Evolutionary conservation across 345 rosid species (phyloP).

Genomic region (Lagerstroemia speciosa): DNA sequence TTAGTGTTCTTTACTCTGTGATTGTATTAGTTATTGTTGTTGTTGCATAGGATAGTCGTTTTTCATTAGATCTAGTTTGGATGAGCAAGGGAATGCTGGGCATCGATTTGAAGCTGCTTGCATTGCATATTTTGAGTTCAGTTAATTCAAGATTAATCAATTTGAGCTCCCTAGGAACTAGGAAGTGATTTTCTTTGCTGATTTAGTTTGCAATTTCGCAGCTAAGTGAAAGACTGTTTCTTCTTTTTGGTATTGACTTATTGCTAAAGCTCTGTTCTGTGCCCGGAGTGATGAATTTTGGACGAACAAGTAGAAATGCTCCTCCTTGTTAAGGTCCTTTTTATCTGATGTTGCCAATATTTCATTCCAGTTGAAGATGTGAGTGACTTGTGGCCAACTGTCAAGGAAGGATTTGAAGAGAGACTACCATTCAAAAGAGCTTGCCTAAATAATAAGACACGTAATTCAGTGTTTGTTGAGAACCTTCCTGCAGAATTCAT

Average conservation of each 20-base stretch:
- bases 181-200: background rate
- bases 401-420: conserved; percentile 63
- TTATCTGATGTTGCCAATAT: conserved; percentile 5
- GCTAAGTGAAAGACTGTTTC: background rate
- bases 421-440: conserved; percentile 63
- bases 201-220: background rate
- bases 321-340: background rate
- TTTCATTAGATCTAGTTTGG: too few relatives aligned
- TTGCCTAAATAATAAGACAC: conserved; percentile 75
- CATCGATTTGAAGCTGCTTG: too few relatives aligned
- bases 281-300: too few relatives aligned
- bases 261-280: background rate
- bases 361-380: conserved; percentile 79
- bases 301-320: background rate
- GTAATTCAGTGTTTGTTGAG: conserved; percentile 71
- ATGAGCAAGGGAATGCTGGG: too few relatives aligned
- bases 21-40: too few relatives aligned
- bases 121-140: too few relatives aligned
- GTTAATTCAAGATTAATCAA: background rate
- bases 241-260: background rate
- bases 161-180: background rate
- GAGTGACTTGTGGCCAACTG: conserved; percentile 81
- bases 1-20: too few relatives aligned
- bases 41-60: too few relatives aligned
- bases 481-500: conserved; percentile 73